A percentile compares a stretch with the other conserved stretches of the same genome.
phyloP scores from a whole-genome alignment of 2,329 filamentous ascomycete species.

The Cladosporium sp. region DNA sequence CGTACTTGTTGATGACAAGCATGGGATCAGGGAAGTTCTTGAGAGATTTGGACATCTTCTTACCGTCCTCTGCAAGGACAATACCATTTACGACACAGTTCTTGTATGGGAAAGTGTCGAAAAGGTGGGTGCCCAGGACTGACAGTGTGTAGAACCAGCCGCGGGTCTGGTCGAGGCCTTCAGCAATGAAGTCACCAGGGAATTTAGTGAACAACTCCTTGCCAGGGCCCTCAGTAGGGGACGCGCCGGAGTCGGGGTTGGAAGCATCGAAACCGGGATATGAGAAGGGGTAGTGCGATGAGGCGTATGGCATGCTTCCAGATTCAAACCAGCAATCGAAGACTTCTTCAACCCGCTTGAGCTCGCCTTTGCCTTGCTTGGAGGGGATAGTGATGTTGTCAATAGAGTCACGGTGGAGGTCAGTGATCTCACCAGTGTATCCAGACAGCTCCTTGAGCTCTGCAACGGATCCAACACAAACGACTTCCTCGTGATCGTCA shows the following conservation, averaged over 20 bases:
- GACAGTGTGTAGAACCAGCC: constrained; percentile 96
- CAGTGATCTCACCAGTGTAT: constrained; percentile 75
- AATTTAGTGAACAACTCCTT: constrained; percentile 70
- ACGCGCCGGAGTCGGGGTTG: constrained; percentile 26
- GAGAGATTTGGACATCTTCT: constrained; percentile 97
- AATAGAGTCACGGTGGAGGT: constrained; percentile 89
- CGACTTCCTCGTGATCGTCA: constrained; percentile 78
- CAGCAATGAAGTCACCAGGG: constrained; percentile 90
- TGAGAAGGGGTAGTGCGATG: constrained; percentile 87
- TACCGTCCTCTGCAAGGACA: constrained; percentile 87
- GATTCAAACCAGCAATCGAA: constrained; percentile 99
- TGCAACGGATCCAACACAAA: constrained; percentile 79
- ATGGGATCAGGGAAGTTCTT: constrained; percentile 93
- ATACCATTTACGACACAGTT: constrained; percentile 97
- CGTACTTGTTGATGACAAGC: constrained; percentile 80
- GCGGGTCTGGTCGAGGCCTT: constrained; percentile 87
- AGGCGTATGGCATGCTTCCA: constrained; percentile 91
- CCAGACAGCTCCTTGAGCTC: constrained; percentile 84
- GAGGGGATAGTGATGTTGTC: constrained; percentile 93
- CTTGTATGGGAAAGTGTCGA: constrained; percentile 80
- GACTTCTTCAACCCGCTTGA: constrained; percentile 78
- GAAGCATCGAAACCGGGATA: constrained; percentile 58
- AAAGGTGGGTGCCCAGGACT: constrained; percentile 83
- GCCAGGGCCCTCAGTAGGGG: constrained; percentile 26
- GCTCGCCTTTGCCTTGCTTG: constrained; percentile 76